Evolutionary conservation across 352 stramenopile genomes (phyloP).

Genomic region (Phytophthora ramorum): DNA sequence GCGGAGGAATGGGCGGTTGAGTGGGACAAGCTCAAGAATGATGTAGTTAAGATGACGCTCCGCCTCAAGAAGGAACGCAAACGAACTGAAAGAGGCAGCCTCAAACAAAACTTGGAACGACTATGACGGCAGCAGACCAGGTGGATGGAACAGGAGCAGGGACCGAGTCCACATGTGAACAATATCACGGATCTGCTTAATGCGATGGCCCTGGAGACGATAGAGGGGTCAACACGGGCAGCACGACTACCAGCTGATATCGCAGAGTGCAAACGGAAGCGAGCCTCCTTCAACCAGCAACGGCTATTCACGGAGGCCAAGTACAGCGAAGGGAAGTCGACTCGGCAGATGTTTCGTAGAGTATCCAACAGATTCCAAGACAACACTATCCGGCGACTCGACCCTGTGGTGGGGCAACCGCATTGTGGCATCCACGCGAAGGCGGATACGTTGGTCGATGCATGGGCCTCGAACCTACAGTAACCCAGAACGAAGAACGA

Average conservation of each 20-base stretch:
- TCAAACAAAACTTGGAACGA: background rate
- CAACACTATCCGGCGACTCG: background rate
- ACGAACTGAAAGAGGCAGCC: background rate
- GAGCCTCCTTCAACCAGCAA: background rate
- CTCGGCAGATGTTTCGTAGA: background rate
- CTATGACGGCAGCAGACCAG: background rate
- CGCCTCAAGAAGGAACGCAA: background rate
- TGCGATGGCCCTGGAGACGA: background rate
- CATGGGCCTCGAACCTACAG: background rate
- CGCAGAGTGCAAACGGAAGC: background rate
- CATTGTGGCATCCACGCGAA: background rate
- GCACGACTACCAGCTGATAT: background rate
- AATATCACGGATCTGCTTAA: background rate
- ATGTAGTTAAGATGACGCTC: background rate
- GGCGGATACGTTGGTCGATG: background rate
- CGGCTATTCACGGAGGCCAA: too few relatives aligned
- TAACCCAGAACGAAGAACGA: background rate
- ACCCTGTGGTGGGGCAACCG: background rate
- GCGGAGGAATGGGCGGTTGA: background rate
- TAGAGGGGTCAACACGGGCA: background rate
- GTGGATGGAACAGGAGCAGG: background rate
- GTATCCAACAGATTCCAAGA: background rate
- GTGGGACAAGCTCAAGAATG: background rate
- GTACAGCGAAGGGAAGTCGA: background rate
- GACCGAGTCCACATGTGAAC: background rate